Base-by-base conservation (phyloP, 1,284 basidiomycete species). In the Fistulinella staudtii region DNA sequence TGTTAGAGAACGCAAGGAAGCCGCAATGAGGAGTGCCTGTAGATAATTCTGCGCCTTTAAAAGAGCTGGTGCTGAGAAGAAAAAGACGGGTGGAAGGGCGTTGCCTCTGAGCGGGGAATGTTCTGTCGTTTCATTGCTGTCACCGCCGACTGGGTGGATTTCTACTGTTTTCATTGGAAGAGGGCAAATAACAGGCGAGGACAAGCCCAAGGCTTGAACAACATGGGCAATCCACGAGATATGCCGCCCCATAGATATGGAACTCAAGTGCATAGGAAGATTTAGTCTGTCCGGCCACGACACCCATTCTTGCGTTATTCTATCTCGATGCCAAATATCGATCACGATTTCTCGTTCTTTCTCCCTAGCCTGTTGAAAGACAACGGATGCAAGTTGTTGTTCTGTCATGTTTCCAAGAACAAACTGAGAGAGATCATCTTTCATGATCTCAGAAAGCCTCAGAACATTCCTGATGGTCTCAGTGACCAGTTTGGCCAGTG, bases 1-100 rank as follows among this genome's bases (percentile, higher is more conserved):
- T 3, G 75, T 69, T 28, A 87, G 73, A 8, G 75, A 69, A 24
- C 74, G 73, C 33, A 89, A 67, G 8, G 77, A 72, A 1, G 83
- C 80, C 22, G 76, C 69, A 41, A 88, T 81, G 20, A 83, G 70
- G 18, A 87, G 69, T 1, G 82, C 84, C 56, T 89, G 86, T 7
- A 88, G 59, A 50, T 74, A 74, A 55, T 89, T 86, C 58, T 89
- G 85, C 13, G 79, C 56, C 51, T 71, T 72, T 39, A 83, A 60
- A 1, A 88, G 68, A 5, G 69, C 57, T 1, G 77, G 76, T 2
- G 68, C 55, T 2, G 70, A 68, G 56, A 85, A 77, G 53, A 84
- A 75, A 50, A 88, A 75, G 14, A 76, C 70, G 1, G 82, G 76
- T 3, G 85, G 80, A 14, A 87, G 68, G 3, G 47, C 39, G 50